Evolutionary conservation across 805 yeast species (phyloP), one percentile per base, ranked within the genome.

Genomic region (Zygoascus ofunaensis): DNA sequence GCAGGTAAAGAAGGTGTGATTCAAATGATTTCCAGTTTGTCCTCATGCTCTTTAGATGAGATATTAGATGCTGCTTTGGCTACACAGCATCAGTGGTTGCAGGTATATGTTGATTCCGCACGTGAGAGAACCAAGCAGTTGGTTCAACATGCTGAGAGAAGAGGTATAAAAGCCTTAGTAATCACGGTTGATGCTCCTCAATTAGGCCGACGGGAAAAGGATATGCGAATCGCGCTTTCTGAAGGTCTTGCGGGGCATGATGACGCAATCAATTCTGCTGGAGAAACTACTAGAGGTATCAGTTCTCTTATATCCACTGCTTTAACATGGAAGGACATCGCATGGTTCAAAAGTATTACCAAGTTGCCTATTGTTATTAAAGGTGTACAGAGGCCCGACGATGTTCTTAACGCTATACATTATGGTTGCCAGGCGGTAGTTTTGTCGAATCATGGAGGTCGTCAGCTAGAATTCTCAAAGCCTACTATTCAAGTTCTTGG

Each of bases 151-250:
- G 92, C 87, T 14, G 89, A 82, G 59, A 57, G 66, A 41, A 66
- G 82, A 44, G 94, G 94, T 1, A 72, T 84, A 61, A 80, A 80
- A 55, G 95, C 92, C 3, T 68, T 87, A 28, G 87, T 87, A 58
- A 77, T 87, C 51, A 87, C 97, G 0, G 95, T 86, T 5, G 96
- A 87, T 68, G 95, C 96, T 0, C 96, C 96, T 4, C 82, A 83
- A 49, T 70, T 87, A 36, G 97, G 97, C 12, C 77, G 92, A 50
- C 77, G 97, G 54, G 97, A 89, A 62, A 87, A 86, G 62, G 95
- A 87, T 57, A 75, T 77, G 77, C 74, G 86, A 49, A 63, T 77
- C 45, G 82, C 82, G 58, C 74, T 74, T 49, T 74, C 71, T 41
- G 72, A 73, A 55, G 71, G 72, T 14, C 70, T 71, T 1, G 77